A percentile compares a stretch with the other conserved stretches of the same genome.
Conservation (phyloP, 2,329 filamentous ascomycete genomes). For the Alternaria solani region DNA sequence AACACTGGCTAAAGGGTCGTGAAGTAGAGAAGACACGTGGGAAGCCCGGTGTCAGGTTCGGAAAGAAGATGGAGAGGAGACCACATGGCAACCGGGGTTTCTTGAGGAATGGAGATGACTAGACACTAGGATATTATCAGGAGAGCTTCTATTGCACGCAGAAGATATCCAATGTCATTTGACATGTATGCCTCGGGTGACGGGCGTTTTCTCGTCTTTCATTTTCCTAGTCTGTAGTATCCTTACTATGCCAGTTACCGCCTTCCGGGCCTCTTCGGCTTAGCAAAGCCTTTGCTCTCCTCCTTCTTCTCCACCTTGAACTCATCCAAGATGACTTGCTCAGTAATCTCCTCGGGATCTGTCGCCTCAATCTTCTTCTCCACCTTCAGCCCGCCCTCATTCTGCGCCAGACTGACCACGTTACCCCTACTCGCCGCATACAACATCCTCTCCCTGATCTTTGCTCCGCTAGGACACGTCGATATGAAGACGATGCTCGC, state of each 20-base stretch:
- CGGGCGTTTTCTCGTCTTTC: background rate
- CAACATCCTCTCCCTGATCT: conserved; percentile 85
- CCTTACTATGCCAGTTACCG: conserved; percentile 31
- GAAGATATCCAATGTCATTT: conserved; percentile 2
- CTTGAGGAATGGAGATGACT: conserved; percentile 38
- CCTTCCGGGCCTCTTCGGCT: conserved; percentile 81
- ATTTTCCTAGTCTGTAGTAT: background rate
- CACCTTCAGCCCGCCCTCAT: conserved; percentile 69
- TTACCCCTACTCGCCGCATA: conserved; percentile 71
- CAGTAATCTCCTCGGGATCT: conserved; percentile 74
- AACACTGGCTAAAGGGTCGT: conserved; percentile 55
- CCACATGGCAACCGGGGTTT: conserved; percentile 41
- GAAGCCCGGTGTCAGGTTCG: conserved; percentile 24
- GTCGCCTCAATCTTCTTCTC: conserved; percentile 74
- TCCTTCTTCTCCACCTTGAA: conserved; percentile 74
- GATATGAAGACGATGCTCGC: conserved; percentile 78
- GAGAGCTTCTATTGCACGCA: background rate
- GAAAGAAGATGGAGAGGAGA: conserved; percentile 44
- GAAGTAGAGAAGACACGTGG: conserved; percentile 39
- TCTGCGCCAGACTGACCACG: conserved; percentile 71
- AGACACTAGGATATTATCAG: conserved; percentile 4
- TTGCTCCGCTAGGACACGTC: conserved; percentile 75
- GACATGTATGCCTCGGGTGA: background rate
- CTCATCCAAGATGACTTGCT: conserved; percentile 70
- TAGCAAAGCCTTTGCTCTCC: conserved; percentile 74